These are phyloP conservation scores for Cenchrus americanus DNA, from an alignment of 176 grass and related monocot species.

Conservation along the genomic window DNA sequence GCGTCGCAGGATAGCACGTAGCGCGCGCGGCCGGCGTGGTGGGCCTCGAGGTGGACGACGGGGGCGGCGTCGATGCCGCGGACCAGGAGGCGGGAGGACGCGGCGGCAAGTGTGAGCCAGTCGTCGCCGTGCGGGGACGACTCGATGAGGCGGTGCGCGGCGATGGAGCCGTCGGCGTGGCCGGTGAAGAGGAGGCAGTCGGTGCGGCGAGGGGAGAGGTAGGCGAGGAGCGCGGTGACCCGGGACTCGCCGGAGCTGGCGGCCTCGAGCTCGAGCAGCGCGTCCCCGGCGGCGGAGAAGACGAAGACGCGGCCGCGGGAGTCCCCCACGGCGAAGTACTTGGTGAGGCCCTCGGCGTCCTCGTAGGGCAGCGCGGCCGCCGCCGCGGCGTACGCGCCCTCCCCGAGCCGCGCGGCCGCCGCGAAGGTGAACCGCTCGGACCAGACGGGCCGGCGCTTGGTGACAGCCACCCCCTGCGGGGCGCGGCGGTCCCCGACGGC, in stretches of 20 bases:
- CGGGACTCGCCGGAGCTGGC: conserved; percentile 36
- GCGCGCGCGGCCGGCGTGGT: conserved; percentile 63
- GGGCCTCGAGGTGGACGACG: conserved; percentile 74
- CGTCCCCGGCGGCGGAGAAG: conserved; percentile 77
- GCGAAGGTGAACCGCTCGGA: conserved; percentile 78
- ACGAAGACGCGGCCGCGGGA: conserved; percentile 75
- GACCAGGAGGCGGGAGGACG: conserved; percentile 58
- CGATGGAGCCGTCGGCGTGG: conserved; percentile 74
- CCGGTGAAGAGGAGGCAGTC: conserved; percentile 81
- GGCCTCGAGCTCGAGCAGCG: conserved; percentile 67
- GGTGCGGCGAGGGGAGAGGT: conserved; percentile 63
- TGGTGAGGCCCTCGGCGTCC: conserved; percentile 71
- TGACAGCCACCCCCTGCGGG: conserved; percentile 58
- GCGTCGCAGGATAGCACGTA: conserved; percentile 84
- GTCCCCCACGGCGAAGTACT: conserved; percentile 87
- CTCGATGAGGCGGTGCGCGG: conserved; percentile 68
- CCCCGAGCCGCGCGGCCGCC: conserved; percentile 62
- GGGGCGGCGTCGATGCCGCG: conserved; percentile 70
- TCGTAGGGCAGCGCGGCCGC: conserved; percentile 64
- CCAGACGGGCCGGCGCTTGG: conserved; percentile 69
- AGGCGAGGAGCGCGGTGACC: conserved; percentile 72
- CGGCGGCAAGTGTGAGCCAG: conserved; percentile 72
- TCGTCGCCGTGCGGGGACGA: conserved; percentile 66
- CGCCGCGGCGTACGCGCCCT: conserved; percentile 50
- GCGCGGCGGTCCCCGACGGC: background rate